Conservation (phyloP, 768 basidiomycete species). For the Fistulinella prunicolor region DNA sequence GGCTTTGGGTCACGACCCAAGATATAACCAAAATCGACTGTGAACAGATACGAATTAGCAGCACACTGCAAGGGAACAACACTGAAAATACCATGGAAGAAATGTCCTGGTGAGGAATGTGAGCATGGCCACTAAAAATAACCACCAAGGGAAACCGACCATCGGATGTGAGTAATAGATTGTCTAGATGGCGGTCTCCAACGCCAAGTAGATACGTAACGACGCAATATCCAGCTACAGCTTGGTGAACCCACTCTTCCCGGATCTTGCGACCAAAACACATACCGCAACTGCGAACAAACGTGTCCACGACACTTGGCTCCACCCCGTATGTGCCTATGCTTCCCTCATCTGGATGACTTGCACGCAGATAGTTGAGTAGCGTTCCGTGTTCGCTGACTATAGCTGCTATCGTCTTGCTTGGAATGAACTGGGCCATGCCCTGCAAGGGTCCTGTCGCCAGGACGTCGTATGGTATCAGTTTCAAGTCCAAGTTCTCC, state of each 20-base stretch:
- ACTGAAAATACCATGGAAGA: conserved; percentile 84
- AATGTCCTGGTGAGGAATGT: conserved; percentile 57
- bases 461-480: conserved; percentile 89
- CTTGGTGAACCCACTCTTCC: conserved; percentile 13
- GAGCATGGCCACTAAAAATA: conserved; percentile 1
- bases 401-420: conserved; percentile 93
- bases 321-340: conserved; percentile 95
- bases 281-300: conserved; percentile 92
- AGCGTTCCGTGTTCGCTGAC: conserved; percentile 88
- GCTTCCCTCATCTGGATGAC: conserved; percentile 92
- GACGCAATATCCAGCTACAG: conserved; percentile 92
- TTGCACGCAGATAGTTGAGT: conserved; percentile 81
- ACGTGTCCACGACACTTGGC: conserved; percentile 91
- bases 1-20: conserved; percentile 97
- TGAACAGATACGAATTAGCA: conserved; percentile 7
- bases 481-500: conserved; percentile 90
- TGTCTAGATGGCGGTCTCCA: conserved; percentile 95
- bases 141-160: conserved; percentile 42
- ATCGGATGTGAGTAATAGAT: conserved; percentile 88
- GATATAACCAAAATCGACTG: conserved; percentile 99
- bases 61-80: neutral
- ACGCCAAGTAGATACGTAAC: conserved; percentile 96
- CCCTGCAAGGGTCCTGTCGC: conserved; percentile 91
- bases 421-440: conserved; percentile 94
- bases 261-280: conserved; percentile 23